A percentile compares a stretch with the other conserved stretches of the same genome.
Conservation (phyloP, 495 filamentous ascomycete genomes). For the Hypoxylon fragiforme region DNA sequence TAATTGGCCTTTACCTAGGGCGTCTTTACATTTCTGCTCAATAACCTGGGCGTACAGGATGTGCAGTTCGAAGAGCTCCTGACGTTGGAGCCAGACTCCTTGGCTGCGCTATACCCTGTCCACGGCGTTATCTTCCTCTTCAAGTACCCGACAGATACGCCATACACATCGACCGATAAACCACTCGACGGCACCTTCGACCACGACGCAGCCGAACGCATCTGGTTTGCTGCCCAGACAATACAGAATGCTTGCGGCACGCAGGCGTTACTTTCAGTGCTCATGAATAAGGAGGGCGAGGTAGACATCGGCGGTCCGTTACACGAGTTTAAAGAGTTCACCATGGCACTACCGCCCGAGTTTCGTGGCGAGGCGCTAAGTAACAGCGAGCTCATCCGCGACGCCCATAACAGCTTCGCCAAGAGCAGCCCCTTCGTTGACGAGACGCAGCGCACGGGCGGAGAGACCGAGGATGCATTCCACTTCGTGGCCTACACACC, state of each 20-base stretch:
- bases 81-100: conserved; percentile 77
- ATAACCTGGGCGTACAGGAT: conserved; percentile 87
- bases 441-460: conserved; percentile 71
- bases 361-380: conserved; percentile 62
- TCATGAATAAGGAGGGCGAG: conserved; percentile 70
- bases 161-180: conserved; percentile 58
- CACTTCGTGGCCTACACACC: conserved; percentile 97
- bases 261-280: conserved; percentile 88
- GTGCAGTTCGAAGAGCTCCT: conserved; percentile 98
- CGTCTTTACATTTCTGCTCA: conserved; percentile 93
- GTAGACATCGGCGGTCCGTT: conserved; percentile 64
- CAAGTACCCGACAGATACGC: conserved; percentile 85
- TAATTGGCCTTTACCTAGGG: conserved; percentile 59
- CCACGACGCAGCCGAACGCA: conserved; percentile 64
- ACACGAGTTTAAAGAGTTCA: conserved; percentile 86
- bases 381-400: conserved; percentile 79
- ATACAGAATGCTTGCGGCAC: conserved; percentile 99
- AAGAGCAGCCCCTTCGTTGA: conserved; percentile 86
- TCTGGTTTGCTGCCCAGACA: conserved; percentile 97
- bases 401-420: conserved; percentile 92
- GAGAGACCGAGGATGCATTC: conserved; percentile 77
- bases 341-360: conserved; percentile 82
- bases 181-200: conserved; percentile 83
- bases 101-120: conserved; percentile 77
- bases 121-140: conserved; percentile 99